Evolutionary conservation across 768 basidiomycete species (phyloP).

Genomic region (Postia placenta): DNA sequence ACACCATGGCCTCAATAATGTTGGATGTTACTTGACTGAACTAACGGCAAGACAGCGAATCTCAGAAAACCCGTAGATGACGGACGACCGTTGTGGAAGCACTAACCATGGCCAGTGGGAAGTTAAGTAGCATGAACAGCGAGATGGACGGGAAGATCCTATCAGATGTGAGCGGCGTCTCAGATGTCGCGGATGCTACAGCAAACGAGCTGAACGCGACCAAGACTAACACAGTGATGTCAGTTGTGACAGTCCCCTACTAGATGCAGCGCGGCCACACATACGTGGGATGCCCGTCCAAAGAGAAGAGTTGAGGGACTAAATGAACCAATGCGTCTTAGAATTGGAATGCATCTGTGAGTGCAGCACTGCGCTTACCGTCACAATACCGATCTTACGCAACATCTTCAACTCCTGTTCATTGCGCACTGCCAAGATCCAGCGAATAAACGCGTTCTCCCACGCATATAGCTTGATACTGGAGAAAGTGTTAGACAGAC

Average conservation of each 20-base stretch:
- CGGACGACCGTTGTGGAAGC: not conserved
- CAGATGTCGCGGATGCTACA: constrained; percentile 54
- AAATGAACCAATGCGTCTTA: not conserved
- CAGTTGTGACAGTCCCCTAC: too few species aligned
- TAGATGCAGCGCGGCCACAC: not conserved
- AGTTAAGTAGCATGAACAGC: constrained; percentile 80
- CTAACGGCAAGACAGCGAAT: constrained; percentile 33
- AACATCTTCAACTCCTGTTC: constrained; percentile 79
- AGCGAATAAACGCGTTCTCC: constrained; percentile 86
- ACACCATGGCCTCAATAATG: constrained; percentile 83
- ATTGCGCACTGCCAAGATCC: constrained; percentile 75
- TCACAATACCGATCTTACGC: constrained; percentile 71
- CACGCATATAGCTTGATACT: constrained; percentile 92
- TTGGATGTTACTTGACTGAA: constrained; percentile 70
- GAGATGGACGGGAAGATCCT: constrained; percentile 96
- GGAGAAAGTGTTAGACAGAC: not conserved
- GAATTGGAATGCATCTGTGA: too few species aligned
- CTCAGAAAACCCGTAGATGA: too few species aligned
- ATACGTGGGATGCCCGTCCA: constrained; percentile 64
- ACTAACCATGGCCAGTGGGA: constrained; percentile 77
- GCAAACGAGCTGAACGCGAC: constrained; percentile 84
- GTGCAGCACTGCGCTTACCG: constrained; percentile 36
- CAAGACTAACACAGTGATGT: constrained; percentile 33
- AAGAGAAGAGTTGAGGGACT: constrained; percentile 55
- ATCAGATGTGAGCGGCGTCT: constrained; percentile 76